Base-by-base conservation (phyloP, 257 asterid species). In the Jacaranda mimosifolia region DNA sequence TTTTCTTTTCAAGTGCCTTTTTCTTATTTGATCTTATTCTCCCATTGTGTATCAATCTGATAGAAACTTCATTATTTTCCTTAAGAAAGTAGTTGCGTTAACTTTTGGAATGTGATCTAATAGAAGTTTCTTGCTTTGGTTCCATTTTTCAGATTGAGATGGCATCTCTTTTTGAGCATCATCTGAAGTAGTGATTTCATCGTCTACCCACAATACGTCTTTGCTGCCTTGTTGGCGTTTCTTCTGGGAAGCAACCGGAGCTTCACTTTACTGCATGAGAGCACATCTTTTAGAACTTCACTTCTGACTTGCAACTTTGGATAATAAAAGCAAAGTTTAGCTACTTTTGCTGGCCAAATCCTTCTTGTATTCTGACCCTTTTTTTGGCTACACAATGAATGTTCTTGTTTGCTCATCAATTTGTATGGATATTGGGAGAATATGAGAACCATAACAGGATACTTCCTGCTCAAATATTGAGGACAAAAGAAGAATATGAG, bases 111-210 rank as follows among this genome's bases (percentile, higher is more conserved):
- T 26, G 32, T 26, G 32, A 26, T 26, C 32, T 26, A 2, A 26
- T 26, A 52, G 3, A 3, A 73, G 0, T 8, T 46, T 46, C 51
- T 13, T 72, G 67, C 6, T 63, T 26, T 63, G 48, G 71, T 42
- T 76, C 75, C 17, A 0, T 63, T 19, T 85, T 80, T 87, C 97
- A 94, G 98, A 94, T 94, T 80, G 97, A 94, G 89, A 91, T 94
- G 97, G 98, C 97, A 57, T 92, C 97, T 55, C 73, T 94, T 69
- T 92, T 89, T 57, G 97, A 91, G 88, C 96, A 94, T 79, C 97
- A 89, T 82, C 86, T 92, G 84, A 92, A 94, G 84, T 3, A 10
- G 10, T 82, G 81, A 80, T 1, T 8, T 40, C 45, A 8, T 42
- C 46, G 0, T 75, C 48, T 18, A 45, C 81, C 67, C 36, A 3